Percentiles rank a stretch among this genome's conserved stretches.
Evolutionary conservation across 345 rosid genomes (phyloP).

Genomic region (Dipteronia sinensis): DNA sequence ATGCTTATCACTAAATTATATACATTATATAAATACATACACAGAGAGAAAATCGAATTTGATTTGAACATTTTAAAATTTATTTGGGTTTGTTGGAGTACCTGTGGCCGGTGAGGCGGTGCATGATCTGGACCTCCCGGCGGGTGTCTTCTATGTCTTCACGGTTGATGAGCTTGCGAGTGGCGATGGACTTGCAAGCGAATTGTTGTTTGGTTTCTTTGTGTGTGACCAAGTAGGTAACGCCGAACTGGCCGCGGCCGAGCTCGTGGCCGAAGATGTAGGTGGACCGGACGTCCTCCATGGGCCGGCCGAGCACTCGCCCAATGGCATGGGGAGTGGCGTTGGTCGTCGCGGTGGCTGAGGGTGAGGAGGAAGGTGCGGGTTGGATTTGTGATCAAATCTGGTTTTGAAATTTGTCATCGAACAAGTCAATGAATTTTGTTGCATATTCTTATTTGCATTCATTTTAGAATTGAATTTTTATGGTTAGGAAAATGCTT

Average conservation of each 20-base stretch:
- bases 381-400: too few relatives aligned
- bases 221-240: constrained; percentile 81
- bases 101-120: constrained; percentile 91
- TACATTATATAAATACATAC: too few relatives aligned
- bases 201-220: constrained; percentile 65
- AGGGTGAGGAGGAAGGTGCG: background rate
- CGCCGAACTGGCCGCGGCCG: constrained; percentile 96
- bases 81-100: too few relatives aligned
- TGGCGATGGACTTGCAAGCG: constrained; percentile 93
- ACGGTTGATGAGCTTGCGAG: constrained; percentile 70
- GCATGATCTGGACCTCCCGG: constrained; percentile 99
- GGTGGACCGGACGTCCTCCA: constrained; percentile 67
- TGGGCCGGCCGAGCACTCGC: constrained; percentile 84
- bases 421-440: too few relatives aligned
- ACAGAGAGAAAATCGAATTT: too few relatives aligned
- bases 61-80: too few relatives aligned
- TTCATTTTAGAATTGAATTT: too few relatives aligned
- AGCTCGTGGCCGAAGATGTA: constrained; percentile 82
- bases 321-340: constrained; percentile 45
- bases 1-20: too few relatives aligned
- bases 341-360: constrained; percentile 15
- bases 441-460: too few relatives aligned
- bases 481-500: too few relatives aligned
- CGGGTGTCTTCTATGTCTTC: constrained; percentile 91
- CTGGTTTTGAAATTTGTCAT: too few relatives aligned